Evolutionary conservation across 2,329 filamentous ascomycete species (phyloP).

Genomic region (Verticillium longisporum): DNA sequence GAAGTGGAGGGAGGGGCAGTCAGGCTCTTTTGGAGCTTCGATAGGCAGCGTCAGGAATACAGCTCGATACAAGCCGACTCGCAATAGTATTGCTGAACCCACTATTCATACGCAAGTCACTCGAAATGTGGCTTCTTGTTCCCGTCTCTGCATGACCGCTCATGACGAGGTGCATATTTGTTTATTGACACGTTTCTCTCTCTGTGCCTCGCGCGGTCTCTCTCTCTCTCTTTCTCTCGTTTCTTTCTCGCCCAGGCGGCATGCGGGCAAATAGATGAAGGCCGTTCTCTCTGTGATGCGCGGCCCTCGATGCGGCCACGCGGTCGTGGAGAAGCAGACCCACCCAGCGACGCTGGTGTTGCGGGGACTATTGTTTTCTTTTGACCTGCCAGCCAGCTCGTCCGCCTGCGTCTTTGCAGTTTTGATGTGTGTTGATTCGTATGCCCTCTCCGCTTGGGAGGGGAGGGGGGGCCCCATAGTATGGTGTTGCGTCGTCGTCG

Average conservation of each 20-base stretch:
- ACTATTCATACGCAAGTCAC: background rate
- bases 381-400: no score
- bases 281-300: background rate
- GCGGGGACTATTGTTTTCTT: background rate
- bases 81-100: background rate
- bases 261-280: background rate
- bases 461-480: no score
- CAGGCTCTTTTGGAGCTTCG: background rate
- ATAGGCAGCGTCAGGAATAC: background rate
- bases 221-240: no score
- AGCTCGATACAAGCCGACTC: background rate
- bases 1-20: background rate
- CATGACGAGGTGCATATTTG: background rate
- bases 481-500: no score
- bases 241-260: background rate
- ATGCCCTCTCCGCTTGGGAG: no score
- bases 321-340: background rate
- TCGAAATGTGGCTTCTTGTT: background rate
- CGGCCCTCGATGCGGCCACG: constrained; percentile 1
- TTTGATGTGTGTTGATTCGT: no score
- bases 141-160: background rate
- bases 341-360: background rate
- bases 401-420: background rate
- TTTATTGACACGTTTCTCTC: background rate
- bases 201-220: no score